Base-by-base conservation (phyloP, 2,329 filamentous ascomycete genomes). In the Myriosclerotinia duriaeana region DNA sequence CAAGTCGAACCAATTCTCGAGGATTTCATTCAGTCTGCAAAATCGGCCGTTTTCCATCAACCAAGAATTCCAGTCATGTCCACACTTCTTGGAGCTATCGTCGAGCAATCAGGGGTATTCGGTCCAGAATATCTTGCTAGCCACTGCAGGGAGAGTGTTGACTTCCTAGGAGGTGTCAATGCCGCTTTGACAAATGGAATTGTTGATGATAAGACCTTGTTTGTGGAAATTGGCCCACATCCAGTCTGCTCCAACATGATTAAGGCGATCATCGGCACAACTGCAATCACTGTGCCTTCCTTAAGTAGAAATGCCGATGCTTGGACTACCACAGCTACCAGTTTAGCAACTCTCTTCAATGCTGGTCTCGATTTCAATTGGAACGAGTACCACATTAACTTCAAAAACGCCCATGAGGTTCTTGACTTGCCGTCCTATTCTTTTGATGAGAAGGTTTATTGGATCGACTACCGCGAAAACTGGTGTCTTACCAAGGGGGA, bases 401-500 rank as follows among this genome's bases (percentile, higher is more conserved):
- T 87, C 75, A 83, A 86, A 71, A 74, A 78, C 46, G 80, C 81
- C 1, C 83, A 87, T 48, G 79, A 84, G 55, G 78, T 90, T n/a
- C 77, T 89, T n/a, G 79, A 83, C 15, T 78, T 92, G 4, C 89
- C 89, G 1, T 81, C 84, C 0, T 91, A 91, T 74, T 81, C 81
- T 0, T 92, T 87, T 76, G 87, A 91, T 73, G 79, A 84, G 68
- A 90, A 90, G 80, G 85, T 84, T 70, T 90, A 90, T 75, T 86
- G 84, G 84, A 79, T 86, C 42, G 80, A 82, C 72, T 86, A 86
- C 73, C 77, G 82, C 67, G 88, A 89, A 69, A 88, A 92, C 76
- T 90, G 86, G 86, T 84, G 82, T 46, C 78, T 90, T 46, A 86
- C 82, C 68, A 90, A 90, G 79, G 87, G 82, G 64, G 81, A 87